phyloP scores from a whole-genome alignment of 225 moss, liverwort and hornwort genomes.

The Pleurozium schreberi region DNA sequence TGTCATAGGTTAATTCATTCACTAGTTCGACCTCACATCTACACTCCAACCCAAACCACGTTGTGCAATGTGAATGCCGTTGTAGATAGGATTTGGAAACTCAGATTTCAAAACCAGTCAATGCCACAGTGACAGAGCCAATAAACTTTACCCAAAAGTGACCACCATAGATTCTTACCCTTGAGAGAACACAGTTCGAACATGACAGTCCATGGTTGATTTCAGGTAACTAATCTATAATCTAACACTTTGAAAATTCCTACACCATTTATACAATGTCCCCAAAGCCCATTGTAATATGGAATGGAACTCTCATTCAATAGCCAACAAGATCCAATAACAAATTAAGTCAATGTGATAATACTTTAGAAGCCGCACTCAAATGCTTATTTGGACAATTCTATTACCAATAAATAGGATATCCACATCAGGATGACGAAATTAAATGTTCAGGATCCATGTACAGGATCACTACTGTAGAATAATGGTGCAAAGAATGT shows the following conservation, averaged over 20 bases:
- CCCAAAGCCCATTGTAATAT: background rate
- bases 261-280: background rate
- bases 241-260: background rate
- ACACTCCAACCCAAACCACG: no score
- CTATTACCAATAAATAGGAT: background rate
- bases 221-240: background rate
- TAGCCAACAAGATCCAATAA: background rate
- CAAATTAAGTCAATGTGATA: background rate
- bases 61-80: no score
- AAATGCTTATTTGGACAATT: background rate
- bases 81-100: no score
- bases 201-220: background rate
- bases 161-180: background rate
- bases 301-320: background rate
- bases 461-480: background rate
- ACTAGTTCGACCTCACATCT: no score
- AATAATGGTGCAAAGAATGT: background rate
- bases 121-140: no score
- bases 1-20: no score
- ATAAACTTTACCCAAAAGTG: background rate
- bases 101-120: no score
- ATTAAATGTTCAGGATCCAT: background rate
- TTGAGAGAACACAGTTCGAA: background rate
- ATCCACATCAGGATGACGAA: background rate
- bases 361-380: background rate